Evolutionary conservation across 2,329 filamentous ascomycete species (phyloP), one percentile per base, ranked within the genome.

Genomic region (Arthrobotrys sphaeroides): DNA sequence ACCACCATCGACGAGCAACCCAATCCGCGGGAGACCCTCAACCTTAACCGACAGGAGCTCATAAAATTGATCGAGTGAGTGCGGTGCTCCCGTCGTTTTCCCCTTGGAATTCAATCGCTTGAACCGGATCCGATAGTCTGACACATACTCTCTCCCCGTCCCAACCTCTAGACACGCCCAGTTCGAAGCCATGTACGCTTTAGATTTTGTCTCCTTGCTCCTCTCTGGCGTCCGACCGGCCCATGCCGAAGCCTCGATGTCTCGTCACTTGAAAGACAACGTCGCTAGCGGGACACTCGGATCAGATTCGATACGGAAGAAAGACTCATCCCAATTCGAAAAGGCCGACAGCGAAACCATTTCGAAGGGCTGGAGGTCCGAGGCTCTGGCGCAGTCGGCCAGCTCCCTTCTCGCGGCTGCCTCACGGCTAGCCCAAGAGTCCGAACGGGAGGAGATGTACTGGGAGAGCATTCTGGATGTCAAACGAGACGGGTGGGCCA

Each of bases 401-500:
- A 90, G 92, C 79, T 89, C 90, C 36, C 87, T 97, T 20, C 84
- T 93, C 12, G 86, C 88, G 7, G 90, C 93, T 3, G 90, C 91
- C 0, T 85, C 87, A 24, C 87, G 92, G 42, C 83, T 99, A 10
- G 88, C 92, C 79, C 87, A 87, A 9, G 94, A 97, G 81, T 90
- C 96, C 33, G 86, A 88, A 7, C 88, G 89, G 28, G 95, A 99
- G 84, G 90, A 90, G 1, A 90, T 87, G 79, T 99, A 96, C 82
- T 99, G 95, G 95, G 87, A 91, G 66, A 90, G 96, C 79, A 87
- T 98, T 1, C 84, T 96, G 51, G 88, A 89, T 7, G 89, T 98
- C 47, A 93, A 90, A 78, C 88, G 93, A 78, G 90, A 89, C 65
- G 93, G 94, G 3, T 99, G 95, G 94, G 90, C 91, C 18, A 85